phyloP scores from a whole-genome alignment of 306 rosid genomes.

The Lupinus albus region DNA sequence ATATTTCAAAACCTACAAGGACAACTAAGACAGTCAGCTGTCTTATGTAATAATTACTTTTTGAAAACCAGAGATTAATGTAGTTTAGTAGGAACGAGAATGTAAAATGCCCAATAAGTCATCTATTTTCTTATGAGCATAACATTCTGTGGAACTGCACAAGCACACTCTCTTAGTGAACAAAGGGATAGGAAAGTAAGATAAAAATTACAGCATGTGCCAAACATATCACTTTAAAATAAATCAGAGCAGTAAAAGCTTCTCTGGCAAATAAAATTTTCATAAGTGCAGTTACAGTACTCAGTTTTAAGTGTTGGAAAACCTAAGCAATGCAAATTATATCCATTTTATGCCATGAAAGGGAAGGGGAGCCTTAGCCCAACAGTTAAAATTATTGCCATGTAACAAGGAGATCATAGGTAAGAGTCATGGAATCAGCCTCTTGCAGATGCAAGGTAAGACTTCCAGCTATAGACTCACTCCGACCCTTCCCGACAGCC shows the following conservation, averaged over 20 bases:
- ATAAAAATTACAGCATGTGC: slow-evolving; percentile 14
- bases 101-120: slow-evolving; percentile 21
- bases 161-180: slow-evolving; percentile 14
- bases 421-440: too few species aligned
- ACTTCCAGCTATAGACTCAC: too few species aligned
- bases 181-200: slow-evolving; percentile 12
- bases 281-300: background rate
- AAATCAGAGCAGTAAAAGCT: slow-evolving; percentile 8
- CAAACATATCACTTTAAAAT: slow-evolving; percentile 4
- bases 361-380: background rate
- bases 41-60: slow-evolving; percentile 24
- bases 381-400: too few species aligned
- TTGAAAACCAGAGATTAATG: slow-evolving; percentile 19
- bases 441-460: too few species aligned
- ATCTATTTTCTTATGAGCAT: slow-evolving; percentile 28
- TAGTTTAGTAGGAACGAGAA: slow-evolving; percentile 22
- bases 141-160: slow-evolving; percentile 24
- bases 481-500: too few species aligned
- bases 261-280: slow-evolving; percentile 27
- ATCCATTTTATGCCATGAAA: slow-evolving; percentile 24
- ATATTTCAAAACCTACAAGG: slow-evolving; percentile 77
- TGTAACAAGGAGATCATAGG: too few species aligned
- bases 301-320: background rate
- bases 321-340: slow-evolving; percentile 1
- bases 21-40: slow-evolving; percentile 36